Conservation (phyloP, 148 eudicot species). For the Pharnaceum exiguum region DNA sequence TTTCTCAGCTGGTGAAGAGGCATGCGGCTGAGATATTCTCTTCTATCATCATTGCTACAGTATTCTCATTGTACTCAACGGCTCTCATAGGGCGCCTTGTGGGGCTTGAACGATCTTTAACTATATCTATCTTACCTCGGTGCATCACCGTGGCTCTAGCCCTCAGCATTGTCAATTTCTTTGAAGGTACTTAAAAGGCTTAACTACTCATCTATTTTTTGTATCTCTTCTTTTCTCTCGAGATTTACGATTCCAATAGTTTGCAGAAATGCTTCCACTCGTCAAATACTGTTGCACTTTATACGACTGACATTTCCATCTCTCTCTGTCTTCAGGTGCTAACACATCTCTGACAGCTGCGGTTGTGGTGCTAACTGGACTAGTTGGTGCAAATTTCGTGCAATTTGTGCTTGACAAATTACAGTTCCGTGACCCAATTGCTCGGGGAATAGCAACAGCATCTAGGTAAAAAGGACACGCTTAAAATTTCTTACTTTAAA, state of each 20-base stretch:
- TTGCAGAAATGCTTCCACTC: background rate
- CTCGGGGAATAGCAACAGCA: constrained; percentile 96
- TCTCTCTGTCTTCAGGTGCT: constrained; percentile 42
- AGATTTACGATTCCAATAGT: no score
- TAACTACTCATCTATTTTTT: no score
- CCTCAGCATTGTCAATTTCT: constrained; percentile 86
- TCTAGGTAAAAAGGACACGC: constrained; percentile 54
- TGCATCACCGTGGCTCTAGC: constrained; percentile 99
- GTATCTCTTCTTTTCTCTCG: no score
- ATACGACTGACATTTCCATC: background rate
- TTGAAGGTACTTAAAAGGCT: constrained; percentile 92
- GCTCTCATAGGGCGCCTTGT: constrained; percentile 83
- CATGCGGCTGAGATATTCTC: constrained; percentile 98
- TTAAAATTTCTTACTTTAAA: no score
- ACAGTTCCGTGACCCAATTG: constrained; percentile 81
- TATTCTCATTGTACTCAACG: constrained; percentile 90
- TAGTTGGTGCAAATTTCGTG: constrained; percentile 96
- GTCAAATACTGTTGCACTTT: background rate
- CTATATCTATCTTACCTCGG: constrained; percentile 85
- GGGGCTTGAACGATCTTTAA: constrained; percentile 71
- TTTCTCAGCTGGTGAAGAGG: constrained; percentile 85
- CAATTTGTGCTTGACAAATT: constrained; percentile 78
- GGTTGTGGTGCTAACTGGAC: constrained; percentile 86
- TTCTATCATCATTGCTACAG: constrained; percentile 63
- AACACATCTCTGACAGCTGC: constrained; percentile 96